These are phyloP conservation scores for Mycena galopus DNA, from an alignment of 768 basidiomycete genomes.

Conservation along the genomic window DNA sequence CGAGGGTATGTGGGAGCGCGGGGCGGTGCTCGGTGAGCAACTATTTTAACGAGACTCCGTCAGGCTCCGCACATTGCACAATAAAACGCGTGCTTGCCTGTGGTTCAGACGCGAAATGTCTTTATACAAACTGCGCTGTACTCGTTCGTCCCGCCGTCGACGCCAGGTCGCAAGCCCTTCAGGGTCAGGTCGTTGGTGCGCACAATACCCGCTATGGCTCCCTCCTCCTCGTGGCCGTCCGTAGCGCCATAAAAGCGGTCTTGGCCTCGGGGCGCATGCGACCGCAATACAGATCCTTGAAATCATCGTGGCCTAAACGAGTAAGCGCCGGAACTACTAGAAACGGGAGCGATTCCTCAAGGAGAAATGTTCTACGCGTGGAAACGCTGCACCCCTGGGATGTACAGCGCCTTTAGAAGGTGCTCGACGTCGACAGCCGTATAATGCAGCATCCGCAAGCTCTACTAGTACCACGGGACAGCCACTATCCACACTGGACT, in stretches of 20 bases:
- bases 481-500: too few relatives aligned
- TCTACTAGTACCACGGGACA: too few relatives aligned
- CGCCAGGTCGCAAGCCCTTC: slow-evolving; percentile 32
- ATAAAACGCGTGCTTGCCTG: slow-evolving; percentile 36
- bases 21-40: slow-evolving; percentile 38
- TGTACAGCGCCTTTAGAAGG: slow-evolving; percentile 11
- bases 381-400: too few relatives aligned
- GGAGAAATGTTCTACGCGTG: too few relatives aligned
- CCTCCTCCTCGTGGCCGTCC: slow-evolving; percentile 48
- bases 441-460: too few relatives aligned
- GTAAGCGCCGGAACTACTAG: too few relatives aligned
- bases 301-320: too few relatives aligned
- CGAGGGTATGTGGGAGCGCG: slow-evolving; percentile 41
- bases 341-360: too few relatives aligned
- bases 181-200: slow-evolving; percentile 50
- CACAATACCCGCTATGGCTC: slow-evolving; percentile 48
- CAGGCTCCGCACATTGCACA: background rate
- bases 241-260: slow-evolving; percentile 46
- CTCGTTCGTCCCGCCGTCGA: slow-evolving; percentile 22
- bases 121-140: slow-evolving; percentile 46
- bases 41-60: background rate
- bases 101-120: slow-evolving; percentile 48
- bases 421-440: slow-evolving; percentile 4
- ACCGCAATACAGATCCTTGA: too few relatives aligned
- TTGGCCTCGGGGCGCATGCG: slow-evolving; percentile 45